Evolutionary conservation across 2,329 filamentous ascomycete species (phyloP).

Genomic region (Orbilia blumenaviensis): DNA sequence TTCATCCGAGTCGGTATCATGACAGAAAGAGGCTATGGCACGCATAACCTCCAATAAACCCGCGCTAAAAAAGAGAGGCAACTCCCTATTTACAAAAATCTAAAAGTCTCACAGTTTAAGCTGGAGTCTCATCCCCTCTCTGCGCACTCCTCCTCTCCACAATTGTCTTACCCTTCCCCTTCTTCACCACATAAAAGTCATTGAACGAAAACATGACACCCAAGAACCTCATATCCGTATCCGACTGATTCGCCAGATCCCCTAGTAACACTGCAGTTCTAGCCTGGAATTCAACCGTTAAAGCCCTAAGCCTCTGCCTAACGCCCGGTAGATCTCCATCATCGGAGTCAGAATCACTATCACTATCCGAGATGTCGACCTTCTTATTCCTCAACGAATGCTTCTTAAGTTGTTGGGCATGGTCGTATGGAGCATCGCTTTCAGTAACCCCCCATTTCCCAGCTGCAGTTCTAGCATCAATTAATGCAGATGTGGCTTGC

Average conservation of each 20-base stretch:
- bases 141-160: constrained; percentile 50
- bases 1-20: not conserved
- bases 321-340: constrained; percentile 78
- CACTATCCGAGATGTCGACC: constrained; percentile 23
- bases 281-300: constrained; percentile 79
- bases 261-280: constrained; percentile 83
- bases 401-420: constrained; percentile 59
- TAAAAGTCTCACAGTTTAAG: not conserved
- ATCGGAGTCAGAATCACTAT: constrained; percentile 61
- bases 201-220: constrained; percentile 99
- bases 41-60: not conserved
- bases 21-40: not conserved
- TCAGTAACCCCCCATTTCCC: constrained; percentile 73
- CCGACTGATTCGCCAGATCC: constrained; percentile 86
- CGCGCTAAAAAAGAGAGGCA: no score
- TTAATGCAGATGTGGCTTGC: constrained; percentile 82
- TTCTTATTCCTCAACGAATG: constrained; percentile 52
- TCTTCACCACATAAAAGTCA: constrained; percentile 81
- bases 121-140: constrained; percentile 33
- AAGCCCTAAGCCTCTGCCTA: constrained; percentile 74
- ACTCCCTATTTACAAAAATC: not conserved
- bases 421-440: constrained; percentile 61
- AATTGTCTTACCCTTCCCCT: constrained; percentile 60
- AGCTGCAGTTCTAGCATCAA: constrained; percentile 72
- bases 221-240: constrained; percentile 93